Evolutionary conservation across 495 filamentous ascomycete genomes (phyloP), one percentile per base, ranked within the genome.

Genomic region (Penicillium subrubescens): DNA sequence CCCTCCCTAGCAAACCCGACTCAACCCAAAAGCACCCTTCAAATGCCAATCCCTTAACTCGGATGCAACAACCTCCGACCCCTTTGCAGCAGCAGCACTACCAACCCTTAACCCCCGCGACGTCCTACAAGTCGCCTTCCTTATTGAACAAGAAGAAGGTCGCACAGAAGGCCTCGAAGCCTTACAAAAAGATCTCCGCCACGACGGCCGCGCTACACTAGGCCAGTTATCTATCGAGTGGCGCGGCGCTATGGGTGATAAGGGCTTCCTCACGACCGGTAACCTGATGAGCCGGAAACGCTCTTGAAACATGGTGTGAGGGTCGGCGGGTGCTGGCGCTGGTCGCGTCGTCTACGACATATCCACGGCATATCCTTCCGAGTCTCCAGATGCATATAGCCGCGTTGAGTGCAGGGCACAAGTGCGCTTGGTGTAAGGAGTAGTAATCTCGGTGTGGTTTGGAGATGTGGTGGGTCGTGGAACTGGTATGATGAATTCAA

Each of bases 61-160:
- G 86, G 86, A 88, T 58, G 55, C 77, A 12, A 71, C 71, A 29
- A 57, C 60, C 7, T 61, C 77, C 12, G 75, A 73, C 25, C 62
- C 72, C 52, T 59, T 70, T 10, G 52, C 70, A 27, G 44, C 66
- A 5, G 70, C 81, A 27, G 25, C 25, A 27, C 25, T 27, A 65
- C 92, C 92, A 33, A 87, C 90, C 46, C 75, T 99, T 64, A 90
- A 89, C 72, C 91, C 92, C 7, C 87, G 90, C 41, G 95, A 98
- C 81, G 88, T 96, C 41, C 84, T 93, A 69, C 95, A 99, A 77
- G 91, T 97, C 56, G 93, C 92, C 53, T 99, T 97, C 72, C 72
- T 96, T 21, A 81, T 99, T 11, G 87, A 93, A 70, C 88, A 94
- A 73, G 79, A 87, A 63, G 78, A 76, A 62, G 78, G 76, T 23